Evolutionary conservation across 306 rosid genomes (phyloP), one percentile per base, ranked within the genome.

Genomic region (Cicer pinnatifidum): DNA sequence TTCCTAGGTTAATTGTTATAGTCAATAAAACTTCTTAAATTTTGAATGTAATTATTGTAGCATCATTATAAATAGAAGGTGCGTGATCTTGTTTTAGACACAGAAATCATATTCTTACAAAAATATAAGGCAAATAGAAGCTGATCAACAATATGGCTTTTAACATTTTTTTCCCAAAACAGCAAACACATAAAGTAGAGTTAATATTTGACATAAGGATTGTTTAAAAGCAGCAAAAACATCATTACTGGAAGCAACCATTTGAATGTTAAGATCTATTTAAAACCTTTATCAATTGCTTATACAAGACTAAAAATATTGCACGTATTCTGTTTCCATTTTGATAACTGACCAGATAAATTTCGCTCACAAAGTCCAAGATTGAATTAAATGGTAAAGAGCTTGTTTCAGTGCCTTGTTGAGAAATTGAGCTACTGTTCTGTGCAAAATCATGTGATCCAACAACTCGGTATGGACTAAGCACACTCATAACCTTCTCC

Each of bases 341-440:
- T 58, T 10, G 75, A 43, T 74, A 79, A 80, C 84, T 70, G 69
- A 91, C 98, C 98, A 85, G 94, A 84, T 94, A 94, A 77, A 94
- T 83, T 73, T 91, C 89, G 50, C 97, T 89, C 69, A 94, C 98
- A 71, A 94, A 94, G 82, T 94, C 94, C 87, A 94, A 75, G 66
- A 94, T 89, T 75, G 98, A 94, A 72, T 91, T 70, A 75, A 94
- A 94, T n/a, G 96, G 86, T 61, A 75, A 81, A 56, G 84, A 52
- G 11, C 83, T 62, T 66, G 46, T 67, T 78, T 86, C 92, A 72
- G 86, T 69, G 65, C 80, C 83, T 77, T 78, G 84, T 73, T 69
- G 81, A 75, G 92, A 88, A 78, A 67, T 80, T 75, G 80, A 76
- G 75, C 82, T 83, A 72, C 82, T 72, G 60, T 87, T 94, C 68